Conservation (phyloP, 129 eudicot genomes). For the Sambucus nigra region DNA sequence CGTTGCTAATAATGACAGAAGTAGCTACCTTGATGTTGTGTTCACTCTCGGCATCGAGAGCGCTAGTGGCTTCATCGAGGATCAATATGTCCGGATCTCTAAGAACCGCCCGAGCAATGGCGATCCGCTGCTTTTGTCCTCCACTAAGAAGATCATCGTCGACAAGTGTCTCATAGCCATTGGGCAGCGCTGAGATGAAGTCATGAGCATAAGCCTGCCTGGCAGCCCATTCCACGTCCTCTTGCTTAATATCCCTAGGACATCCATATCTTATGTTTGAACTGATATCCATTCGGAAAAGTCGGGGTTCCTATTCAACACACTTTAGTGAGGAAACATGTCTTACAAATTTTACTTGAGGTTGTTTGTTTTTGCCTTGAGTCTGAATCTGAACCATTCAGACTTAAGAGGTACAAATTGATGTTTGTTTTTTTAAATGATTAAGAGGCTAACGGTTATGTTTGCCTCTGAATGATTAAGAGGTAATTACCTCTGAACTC, state of each 20-base stretch:
- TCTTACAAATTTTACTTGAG: not conserved
- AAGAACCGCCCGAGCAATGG: slow-evolving; percentile 86
- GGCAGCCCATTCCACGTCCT: slow-evolving; percentile 87
- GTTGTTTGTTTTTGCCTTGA: too few species aligned
- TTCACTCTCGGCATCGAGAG: slow-evolving; percentile 97
- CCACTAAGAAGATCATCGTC: slow-evolving; percentile 99
- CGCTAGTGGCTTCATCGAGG: slow-evolving; percentile 99
- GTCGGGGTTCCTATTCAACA: slow-evolving; percentile 74
- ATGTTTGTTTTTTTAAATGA: too few species aligned
- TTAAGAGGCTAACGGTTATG: too few species aligned
- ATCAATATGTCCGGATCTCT: slow-evolving; percentile 88
- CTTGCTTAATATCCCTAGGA: slow-evolving; percentile 48
- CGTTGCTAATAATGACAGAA: slow-evolving; percentile 2
- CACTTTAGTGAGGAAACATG: slow-evolving; percentile 6
- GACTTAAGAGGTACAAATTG: too few species aligned
- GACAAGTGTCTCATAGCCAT: slow-evolving; percentile 83
- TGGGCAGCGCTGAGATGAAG: slow-evolving; percentile 64
- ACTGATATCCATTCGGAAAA: slow-evolving; percentile 82
- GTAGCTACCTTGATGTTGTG: slow-evolving; percentile 76
- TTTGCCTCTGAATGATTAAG: too few species aligned
- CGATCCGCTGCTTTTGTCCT: slow-evolving; percentile 96
- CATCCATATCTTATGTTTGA: slow-evolving; percentile 94
- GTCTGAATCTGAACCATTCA: too few species aligned
- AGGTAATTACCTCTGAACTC: too few species aligned
- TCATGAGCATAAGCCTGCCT: slow-evolving; percentile 91